Base-by-base conservation (phyloP, 176 grass and related monocot genomes). In the Pharus latifolius region DNA sequence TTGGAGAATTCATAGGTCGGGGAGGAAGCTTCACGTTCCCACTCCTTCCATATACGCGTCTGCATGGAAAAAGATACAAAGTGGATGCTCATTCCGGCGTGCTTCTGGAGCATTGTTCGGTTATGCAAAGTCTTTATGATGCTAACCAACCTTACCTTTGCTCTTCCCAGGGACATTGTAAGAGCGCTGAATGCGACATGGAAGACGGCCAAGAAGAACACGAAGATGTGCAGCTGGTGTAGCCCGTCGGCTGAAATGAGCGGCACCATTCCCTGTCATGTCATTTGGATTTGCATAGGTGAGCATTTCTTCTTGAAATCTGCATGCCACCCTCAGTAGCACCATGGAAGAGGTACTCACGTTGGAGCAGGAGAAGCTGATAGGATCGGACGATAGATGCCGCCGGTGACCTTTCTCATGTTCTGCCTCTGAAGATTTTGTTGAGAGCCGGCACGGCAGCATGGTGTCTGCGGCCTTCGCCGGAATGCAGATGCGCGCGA, bases 171-270 rank as follows among this genome's bases (percentile, higher is more conserved):
- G 26, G 53, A 74, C 90, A 98, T 98, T 32, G 76, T 85, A 49
- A 90, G 30, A 54, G 72, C 87, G 72, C 84, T 98, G 63, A 83
- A 93, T 4, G 56, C 49, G 6, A 98, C 87, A 69, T 98, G 95
- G 78, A 88, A 65, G 72, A 93, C 75, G 3, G 95, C 95, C 81
- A 98, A 62, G 82, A 98, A 93, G 57, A 98, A 98, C 26, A 98
- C 73, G 60, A 98, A 88, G 58, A 98, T 79, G 29, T 98, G 95
- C 63, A 98, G 63, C 67, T 93, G 84, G 50, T 98, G 90, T 47
- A 98, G 41, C 62, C 78, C 84, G 17, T 81, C 72, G 3, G 58
- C 2, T 49, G 95, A 93, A 71, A 98, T 81, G 56, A 98, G 81
- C 28, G 87, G 81, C 40, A 85, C 95, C 74, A 79, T 88, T 32